Evolutionary conservation across 305 asterid species (phyloP), one percentile per base, ranked within the genome.

Genomic region (Fraxinus paxiana): DNA sequence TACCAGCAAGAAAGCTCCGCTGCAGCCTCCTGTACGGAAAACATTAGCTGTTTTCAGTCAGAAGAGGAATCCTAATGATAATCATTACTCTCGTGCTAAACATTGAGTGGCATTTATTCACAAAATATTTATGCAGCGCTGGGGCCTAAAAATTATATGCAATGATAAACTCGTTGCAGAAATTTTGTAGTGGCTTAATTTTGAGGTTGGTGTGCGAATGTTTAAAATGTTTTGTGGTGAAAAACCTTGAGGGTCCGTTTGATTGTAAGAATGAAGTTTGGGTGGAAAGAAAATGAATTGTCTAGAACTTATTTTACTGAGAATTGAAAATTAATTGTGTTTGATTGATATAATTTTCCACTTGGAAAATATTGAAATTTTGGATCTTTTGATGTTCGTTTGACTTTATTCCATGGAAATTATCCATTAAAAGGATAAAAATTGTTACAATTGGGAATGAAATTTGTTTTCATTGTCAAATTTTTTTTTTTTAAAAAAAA

Each of bases 41-140:
- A 92, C 98, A 4, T 80, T 96, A 0, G 97, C 98, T 24, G 97
- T 94, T 79, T 96, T 94, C 93, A 88, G 97, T 18, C 94, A 93
- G 31, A 96, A 73, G 92, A 90, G 98, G 88, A 96, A 94, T 80
- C 99, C 99, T 43, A 94, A 96, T 34, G 98, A 96, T 88, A 92
- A 91, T 81, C 99, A 93, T 81, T 94, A 46, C 41, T 90, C 96
- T 7, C 97, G 93, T 24, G 90, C 93, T 43, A 92, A 88, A 85
- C 88, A 90, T 81, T 92, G 86, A 87, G 28, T 54, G 30, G 18
- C 1, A 51, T 46, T 24, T 17, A 80, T 18, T 31, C 0, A 3
- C 28, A 43, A 10, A 71, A 79, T 46, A 20, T 73, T 78, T 70
- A 37, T 73, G 30, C 4, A 24, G 4, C 22, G 33, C 73, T 34